Evolutionary conservation across 805 yeast species (phyloP), one percentile per base, ranked within the genome.

Genomic region (Ogataea minuta): DNA sequence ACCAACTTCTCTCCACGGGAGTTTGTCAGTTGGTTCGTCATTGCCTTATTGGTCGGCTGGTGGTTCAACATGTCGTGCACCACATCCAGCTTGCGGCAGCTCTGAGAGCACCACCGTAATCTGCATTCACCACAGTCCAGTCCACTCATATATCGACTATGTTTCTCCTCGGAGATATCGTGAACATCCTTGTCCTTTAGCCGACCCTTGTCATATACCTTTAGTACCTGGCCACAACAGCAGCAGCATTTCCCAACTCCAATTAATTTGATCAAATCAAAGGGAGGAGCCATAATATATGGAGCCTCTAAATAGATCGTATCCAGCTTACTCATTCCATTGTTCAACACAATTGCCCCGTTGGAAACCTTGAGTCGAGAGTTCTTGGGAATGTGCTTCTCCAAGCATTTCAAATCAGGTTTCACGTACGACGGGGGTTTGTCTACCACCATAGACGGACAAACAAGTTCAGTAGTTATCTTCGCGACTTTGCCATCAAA

Each of bases 191-290:
- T 46, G 21, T 50, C 52, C 26, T 50, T 55, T 42, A 58, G 46
- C 8, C 57, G 34, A 4, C 66, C 64, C 27, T 48, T 46, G 42
- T 61, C 63, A 28, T 57, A 56, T 5, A 53, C 52, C 40, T 60
- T 60, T 30, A 61, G 38, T 5, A 59, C 62, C 9, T 51, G 56
- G 2, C 66, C 65, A 40, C 66, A 61, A 25, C 45, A 50, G 25
- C 59, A 50, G 36, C 66, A 61, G 24, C 61, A 55, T 42, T 58
- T 60, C 1, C 66, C 66, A 3, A 51, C 41, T 17, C 50, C 50
- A 3, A 59, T 55, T 27, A 61, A 43, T 28, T 49, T 52, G 6
- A 39, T 12, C 19, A 59, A 15, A 16, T 57, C 62, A 48, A 50
- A 54, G 2, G 51, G 36, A 1, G 63, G 59, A 4, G 53, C 15